Conservation (phyloP, 768 basidiomycete genomes). For the Dendrothele bispora region DNA sequence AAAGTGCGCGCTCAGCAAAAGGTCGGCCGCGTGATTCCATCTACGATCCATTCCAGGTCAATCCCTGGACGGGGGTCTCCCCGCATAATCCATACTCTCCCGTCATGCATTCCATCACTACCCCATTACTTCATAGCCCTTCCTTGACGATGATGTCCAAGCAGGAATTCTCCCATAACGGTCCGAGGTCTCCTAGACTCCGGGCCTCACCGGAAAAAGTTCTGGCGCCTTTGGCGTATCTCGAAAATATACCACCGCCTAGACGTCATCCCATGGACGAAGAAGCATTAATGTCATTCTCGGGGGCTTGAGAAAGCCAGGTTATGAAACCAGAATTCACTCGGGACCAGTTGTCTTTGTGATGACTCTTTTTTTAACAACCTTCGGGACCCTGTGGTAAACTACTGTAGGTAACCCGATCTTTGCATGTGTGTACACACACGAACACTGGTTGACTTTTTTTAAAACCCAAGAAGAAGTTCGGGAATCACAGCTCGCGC, state of each 20-base stretch:
- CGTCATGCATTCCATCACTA: conserved; percentile 18
- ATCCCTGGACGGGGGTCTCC: conserved; percentile 15
- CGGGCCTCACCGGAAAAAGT: conserved; percentile 1
- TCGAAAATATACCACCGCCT: conserved; percentile 57
- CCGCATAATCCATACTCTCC: conserved; percentile 24
- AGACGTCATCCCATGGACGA: conserved; percentile 73
- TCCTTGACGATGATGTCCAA: neutral
- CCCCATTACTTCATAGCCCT: neutral
- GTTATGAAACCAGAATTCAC: no score
- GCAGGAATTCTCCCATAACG: neutral
- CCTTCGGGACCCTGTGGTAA: no score
- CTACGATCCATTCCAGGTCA: conserved; percentile 13
- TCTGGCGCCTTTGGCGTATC: conserved; percentile 66
- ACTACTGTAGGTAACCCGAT: no score
- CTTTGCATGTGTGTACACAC: no score
- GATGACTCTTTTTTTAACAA: no score
- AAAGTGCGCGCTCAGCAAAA: conserved; percentile 60
- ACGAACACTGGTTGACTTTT: no score
- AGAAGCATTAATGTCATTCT: conserved; percentile 64
- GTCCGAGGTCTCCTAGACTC: neutral
- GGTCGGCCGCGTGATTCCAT: conserved; percentile 24
- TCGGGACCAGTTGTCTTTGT: no score
- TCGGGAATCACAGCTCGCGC: no score
- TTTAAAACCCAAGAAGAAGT: no score
- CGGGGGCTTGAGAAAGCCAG: conserved; percentile 9